Evolutionary conservation across 345 rosid genomes (phyloP), one percentile per base, ranked within the genome.

Genomic region (Rubroshorea leprosula): DNA sequence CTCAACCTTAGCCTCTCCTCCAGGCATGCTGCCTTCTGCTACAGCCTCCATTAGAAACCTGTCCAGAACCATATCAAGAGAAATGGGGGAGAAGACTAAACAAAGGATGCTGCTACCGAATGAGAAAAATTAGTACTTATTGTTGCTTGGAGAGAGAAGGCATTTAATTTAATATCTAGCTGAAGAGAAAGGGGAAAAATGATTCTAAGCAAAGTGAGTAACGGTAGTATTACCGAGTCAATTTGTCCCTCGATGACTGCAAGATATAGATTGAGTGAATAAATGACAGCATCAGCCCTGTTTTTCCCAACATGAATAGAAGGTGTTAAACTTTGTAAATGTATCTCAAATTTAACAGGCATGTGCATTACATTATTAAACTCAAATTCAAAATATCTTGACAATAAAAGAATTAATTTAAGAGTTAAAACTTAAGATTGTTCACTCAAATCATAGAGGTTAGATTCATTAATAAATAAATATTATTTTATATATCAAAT

Each of bases 241-340:
- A 68, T 74, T 90, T 93, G 55, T 89, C 96, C 60, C 73, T 75
- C 50, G 99, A 93, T 53, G 99, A 93, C 72, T 85, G 95, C 81
- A 90, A 69, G 78, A 93, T 73, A 55, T 87, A 90, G 72, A 94
- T 81, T 53, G 95, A 82, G 53, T 87, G 96, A 61, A 94, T 73
- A 21, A 94, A 87, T 10, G 96, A 87, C 65, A 94, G 58, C 74
- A 78, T 58, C 49, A 93, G 79, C 55, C 95, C 97, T 93, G 90
- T 68, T 67, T 61, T 52, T n/a, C n/a, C 67, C 61, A 14, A 44
- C 56, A 62, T 10, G 29, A 49, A 67, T 6, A 23, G 46, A 46
- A 20, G 18, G 24, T n/a, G n/a, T 51, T 24, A n/a, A 5, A 14
- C 20, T 35, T 20, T 14, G 38, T 31, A 59, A 49, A 67, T 49